Base-by-base conservation (phyloP, 371 early-diverging fungal species). In the Mortierella sp. region DNA sequence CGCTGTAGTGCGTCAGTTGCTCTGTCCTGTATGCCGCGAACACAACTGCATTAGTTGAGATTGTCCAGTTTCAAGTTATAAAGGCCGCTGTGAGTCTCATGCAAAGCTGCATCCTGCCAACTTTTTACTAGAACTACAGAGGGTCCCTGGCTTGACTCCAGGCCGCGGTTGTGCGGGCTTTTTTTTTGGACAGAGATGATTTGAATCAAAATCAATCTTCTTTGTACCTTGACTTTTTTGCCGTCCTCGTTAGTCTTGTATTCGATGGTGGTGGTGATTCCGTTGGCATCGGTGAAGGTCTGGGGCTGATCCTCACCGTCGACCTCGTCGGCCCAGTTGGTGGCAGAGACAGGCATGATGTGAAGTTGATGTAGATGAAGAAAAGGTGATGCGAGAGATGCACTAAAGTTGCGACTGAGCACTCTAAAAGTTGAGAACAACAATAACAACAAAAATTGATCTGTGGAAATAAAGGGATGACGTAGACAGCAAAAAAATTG, bases 241-340 rank as follows among this genome's bases (percentile, higher is more conserved):
- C 96, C 96, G 55, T 95, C 94, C 35, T 95, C 96, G 75, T 96
- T 96, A 40, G 88, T 86, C 77, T 89, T 89, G 87, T 90, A 93
- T 88, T 94, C 94, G 63, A 94, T 88, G 66, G 94, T 89, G 39
- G 93, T 91, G 79, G 94, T 94, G 73, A 96, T 92, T 55, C 96
- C 97, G 68, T 96, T 95, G 71, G 90, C 92, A 54, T 94, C 95
- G 64, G 90, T 88, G 70, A 89, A 90, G 59, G 87, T 83, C 84
- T 90, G 87, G 67, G 88, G 83, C 68, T 86, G 87, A 67, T 85
- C 89, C 84, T 92, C 93, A 70, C 91, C 90, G 71, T 90, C 92
- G 72, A 91, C 88, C 84, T 92, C 93, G 72, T 92, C 93, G 73
- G 93, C 93, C 91, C 93, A 92, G 77, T 89, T 89, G 52, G 89